Conservation (phyloP, 2,329 filamentous ascomycete species). For the Xylaria polymorpha region DNA sequence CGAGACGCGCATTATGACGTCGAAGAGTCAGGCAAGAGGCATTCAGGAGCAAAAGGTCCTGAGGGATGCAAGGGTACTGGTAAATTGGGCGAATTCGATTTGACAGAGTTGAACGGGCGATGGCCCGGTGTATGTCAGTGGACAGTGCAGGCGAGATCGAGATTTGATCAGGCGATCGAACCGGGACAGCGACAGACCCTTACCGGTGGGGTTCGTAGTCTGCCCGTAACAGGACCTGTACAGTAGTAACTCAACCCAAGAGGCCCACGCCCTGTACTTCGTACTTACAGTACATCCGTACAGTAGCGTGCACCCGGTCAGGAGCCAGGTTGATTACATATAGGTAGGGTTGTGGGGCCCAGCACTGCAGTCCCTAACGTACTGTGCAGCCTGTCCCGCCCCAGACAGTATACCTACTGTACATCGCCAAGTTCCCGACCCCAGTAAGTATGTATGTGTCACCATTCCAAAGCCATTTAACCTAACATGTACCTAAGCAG, state of each 20-base stretch:
- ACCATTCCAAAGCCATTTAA: too few relatives aligned
- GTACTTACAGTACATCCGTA: not conserved
- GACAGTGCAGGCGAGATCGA: constrained; percentile 38
- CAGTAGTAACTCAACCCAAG: not conserved
- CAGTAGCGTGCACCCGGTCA: constrained; percentile 17
- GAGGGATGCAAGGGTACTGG: constrained; percentile 20
- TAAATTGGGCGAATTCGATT: constrained; percentile 24
- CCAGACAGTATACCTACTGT: not conserved
- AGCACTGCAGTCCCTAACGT: not conserved
- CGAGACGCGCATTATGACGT: constrained; percentile 39
- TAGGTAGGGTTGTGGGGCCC: constrained; percentile 26
- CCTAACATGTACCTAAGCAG: too few relatives aligned
- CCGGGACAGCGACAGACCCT: constrained; percentile 23
- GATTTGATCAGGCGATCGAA: constrained; percentile 42
- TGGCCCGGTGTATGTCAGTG: constrained; percentile 12
- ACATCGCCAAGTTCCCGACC: too few relatives aligned
- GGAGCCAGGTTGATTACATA: too few relatives aligned
- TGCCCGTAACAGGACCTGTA: constrained; percentile 7
- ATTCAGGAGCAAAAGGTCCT: constrained; percentile 37
- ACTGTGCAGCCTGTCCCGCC: not conserved
- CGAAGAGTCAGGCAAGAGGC: constrained; percentile 20
- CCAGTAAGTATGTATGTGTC: too few relatives aligned
- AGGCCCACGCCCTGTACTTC: not conserved
- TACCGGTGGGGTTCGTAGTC: constrained; percentile 2
- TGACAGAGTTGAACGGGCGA: constrained; percentile 25